Evolutionary conservation across 371 early-diverging fungal species (phyloP).

Genomic region (Smittium mucronatum): DNA sequence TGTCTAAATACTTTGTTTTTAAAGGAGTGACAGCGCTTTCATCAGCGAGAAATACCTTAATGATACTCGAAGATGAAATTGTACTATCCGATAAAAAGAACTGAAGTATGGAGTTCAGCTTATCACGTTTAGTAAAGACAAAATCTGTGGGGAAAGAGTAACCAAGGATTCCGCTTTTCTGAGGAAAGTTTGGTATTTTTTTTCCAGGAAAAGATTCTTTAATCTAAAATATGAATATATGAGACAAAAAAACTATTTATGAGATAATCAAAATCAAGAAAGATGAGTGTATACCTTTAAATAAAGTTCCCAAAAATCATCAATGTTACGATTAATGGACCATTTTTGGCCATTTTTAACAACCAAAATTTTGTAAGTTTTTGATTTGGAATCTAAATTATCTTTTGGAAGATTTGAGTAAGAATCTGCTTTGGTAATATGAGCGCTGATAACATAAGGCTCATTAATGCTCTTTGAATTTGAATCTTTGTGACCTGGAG

Average conservation of each 20-base stretch:
- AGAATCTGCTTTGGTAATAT: background rate
- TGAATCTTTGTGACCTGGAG: background rate
- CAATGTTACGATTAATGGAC: background rate
- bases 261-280: background rate
- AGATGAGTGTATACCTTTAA: background rate
- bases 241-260: background rate
- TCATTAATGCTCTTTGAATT: background rate
- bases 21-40: background rate
- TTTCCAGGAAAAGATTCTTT: background rate
- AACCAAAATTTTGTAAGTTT: background rate
- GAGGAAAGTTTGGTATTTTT: background rate
- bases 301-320: slow-evolving; percentile 3
- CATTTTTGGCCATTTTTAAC: background rate
- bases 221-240: background rate
- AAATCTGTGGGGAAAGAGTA: background rate
- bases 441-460: background rate
- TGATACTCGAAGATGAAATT: background rate
- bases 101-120: background rate
- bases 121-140: slow-evolving; percentile 4
- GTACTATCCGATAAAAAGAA: background rate
- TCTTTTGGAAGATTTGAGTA: background rate
- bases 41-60: background rate
- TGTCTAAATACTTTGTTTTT: background rate
- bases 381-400: background rate
- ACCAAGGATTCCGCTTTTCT: background rate